Conservation (phyloP, 805 yeast genomes). For the Teunomyces gatunensis region DNA sequence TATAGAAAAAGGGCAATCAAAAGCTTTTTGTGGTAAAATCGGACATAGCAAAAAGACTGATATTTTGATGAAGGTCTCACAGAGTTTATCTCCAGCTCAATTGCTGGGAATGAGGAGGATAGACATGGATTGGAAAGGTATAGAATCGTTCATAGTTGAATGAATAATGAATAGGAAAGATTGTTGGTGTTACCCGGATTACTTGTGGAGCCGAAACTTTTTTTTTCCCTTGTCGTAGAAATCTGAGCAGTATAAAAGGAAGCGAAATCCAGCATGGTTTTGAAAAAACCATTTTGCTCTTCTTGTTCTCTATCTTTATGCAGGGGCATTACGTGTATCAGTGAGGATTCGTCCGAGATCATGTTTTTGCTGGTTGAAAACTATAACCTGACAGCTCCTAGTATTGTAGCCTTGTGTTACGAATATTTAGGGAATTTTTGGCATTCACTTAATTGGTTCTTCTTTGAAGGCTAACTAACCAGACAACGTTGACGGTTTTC, state of each 20-base stretch:
- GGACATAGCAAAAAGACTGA: conserved; percentile 15
- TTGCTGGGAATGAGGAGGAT: not conserved
- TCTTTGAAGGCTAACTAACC: conserved; percentile 28
- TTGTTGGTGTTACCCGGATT: conserved; percentile 9
- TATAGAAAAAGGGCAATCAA: not conserved
- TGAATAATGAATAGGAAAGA: not conserved
- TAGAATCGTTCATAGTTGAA: conserved; percentile 2
- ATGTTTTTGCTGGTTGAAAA: conserved; percentile 99
- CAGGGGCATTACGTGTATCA: conserved; percentile 99
- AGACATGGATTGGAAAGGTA: not conserved
- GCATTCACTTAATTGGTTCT: conserved; percentile 35
- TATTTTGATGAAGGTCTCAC: not conserved
- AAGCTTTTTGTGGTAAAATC: conserved; percentile 9
- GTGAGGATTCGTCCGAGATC: conserved; percentile 99
- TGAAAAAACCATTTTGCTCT: conserved; percentile 10
- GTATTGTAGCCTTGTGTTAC: conserved; percentile 45
- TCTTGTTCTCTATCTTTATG: conserved; percentile 80
- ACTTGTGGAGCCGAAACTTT: not conserved
- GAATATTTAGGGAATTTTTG: conserved; percentile 73
- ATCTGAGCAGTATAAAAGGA: conserved; percentile 12
- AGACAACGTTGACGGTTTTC: not conserved
- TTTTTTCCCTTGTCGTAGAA: not conserved
- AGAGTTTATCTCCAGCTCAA: not conserved
- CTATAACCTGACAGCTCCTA: conserved; percentile 92
- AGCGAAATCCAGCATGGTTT: conserved; percentile 5